Conservation (phyloP, 2,329 filamentous ascomycete species). For the Pestalotiopsis sp. region DNA sequence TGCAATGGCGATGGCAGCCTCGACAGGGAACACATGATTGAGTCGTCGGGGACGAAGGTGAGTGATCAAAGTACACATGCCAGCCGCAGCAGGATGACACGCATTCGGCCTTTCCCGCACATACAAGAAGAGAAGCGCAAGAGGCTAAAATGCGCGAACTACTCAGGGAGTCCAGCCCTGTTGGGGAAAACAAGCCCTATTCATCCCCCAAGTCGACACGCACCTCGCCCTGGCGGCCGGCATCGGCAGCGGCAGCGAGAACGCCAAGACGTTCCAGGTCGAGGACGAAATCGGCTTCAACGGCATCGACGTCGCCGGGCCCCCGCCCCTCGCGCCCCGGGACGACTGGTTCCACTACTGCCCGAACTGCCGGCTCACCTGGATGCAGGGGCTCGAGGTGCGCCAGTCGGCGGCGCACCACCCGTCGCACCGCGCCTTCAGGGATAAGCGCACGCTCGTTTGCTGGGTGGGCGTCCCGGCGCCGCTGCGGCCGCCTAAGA, state of each 20-base stretch:
- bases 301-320: neutral
- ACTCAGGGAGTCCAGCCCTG: no score
- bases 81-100: no score
- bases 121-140: no score
- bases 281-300: neutral
- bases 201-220: constrained; percentile 4
- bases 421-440: neutral
- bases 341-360: constrained; percentile 1
- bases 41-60: no score
- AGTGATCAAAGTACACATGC: no score
- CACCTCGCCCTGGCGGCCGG: constrained; percentile 1
- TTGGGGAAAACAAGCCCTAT: neutral
- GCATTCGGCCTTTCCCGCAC: no score
- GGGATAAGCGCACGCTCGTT: constrained; percentile 6
- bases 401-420: neutral
- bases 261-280: neutral
- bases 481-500: neutral
- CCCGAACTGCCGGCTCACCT: neutral
- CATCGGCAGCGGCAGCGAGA: neutral
- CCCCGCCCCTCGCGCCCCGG: neutral
- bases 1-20: neutral
- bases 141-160: no score
- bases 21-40: no score
- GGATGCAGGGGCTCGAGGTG: neutral
- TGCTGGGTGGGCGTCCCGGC: neutral